Evolutionary conservation across 2,329 filamentous ascomycete species (phyloP).

Genomic region (Sporothrix brasiliensis): DNA sequence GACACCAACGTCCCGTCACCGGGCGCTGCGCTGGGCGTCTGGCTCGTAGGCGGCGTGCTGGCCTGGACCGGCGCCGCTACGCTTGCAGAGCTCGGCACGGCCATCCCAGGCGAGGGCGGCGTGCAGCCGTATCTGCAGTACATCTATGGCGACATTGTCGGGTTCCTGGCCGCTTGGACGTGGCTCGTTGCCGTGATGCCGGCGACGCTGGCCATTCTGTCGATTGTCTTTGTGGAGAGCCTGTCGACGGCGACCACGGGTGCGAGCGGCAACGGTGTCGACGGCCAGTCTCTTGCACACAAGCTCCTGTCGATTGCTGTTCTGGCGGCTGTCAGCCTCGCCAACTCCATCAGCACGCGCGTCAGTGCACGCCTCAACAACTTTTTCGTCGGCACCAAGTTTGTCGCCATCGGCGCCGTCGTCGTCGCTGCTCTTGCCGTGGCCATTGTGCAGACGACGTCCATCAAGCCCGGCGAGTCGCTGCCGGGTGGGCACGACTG

Average conservation of each 20-base stretch:
- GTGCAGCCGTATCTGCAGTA: conserved; percentile 65
- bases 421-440: conserved; percentile 56
- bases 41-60: conserved; percentile 63
- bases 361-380: conserved; percentile 59
- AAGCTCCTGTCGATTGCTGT: conserved; percentile 57
- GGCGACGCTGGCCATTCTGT: conserved; percentile 64
- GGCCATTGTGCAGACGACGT: conserved; percentile 46
- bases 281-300: conserved; percentile 44
- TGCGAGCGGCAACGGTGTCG: conserved; percentile 33
- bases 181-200: conserved; percentile 68
- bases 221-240: conserved; percentile 65
- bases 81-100: conserved; percentile 65
- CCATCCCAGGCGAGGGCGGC: conserved; percentile 65
- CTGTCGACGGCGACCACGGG: conserved; percentile 41
- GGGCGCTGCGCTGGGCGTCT: conserved; percentile 59
- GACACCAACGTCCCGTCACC: conserved; percentile 67
- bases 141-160: conserved; percentile 62
- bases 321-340: conserved; percentile 51
- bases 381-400: conserved; percentile 60
- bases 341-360: conserved; percentile 60
- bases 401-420: conserved; percentile 52
- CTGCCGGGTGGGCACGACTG: conserved; percentile 54
- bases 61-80: conserved; percentile 67
- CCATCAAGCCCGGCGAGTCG: conserved; percentile 40
- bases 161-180: conserved; percentile 67